Evolutionary conservation across 2,329 filamentous ascomycete species (phyloP).

Genomic region (Chaetomium globosum): DNA sequence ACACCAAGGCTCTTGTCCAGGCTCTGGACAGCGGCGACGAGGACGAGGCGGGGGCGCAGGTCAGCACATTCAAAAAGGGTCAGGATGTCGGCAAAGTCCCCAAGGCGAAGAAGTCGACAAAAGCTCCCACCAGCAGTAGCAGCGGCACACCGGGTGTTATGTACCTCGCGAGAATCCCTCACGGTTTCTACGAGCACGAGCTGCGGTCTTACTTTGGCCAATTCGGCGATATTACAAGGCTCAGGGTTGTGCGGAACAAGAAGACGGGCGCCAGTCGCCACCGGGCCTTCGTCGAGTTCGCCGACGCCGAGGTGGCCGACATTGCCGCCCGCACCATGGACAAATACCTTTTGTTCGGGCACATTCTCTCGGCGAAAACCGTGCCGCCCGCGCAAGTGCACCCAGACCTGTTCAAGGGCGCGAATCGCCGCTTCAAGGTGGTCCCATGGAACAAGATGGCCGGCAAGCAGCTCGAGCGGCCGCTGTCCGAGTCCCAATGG

Average conservation of each 20-base stretch:
- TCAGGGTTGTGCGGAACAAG: constrained; percentile 88
- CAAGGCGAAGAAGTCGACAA: constrained; percentile 49
- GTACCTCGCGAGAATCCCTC: constrained; percentile 73
- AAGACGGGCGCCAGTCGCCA: constrained; percentile 90
- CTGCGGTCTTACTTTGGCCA: constrained; percentile 93
- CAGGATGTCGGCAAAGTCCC: constrained; percentile 50
- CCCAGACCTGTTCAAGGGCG: constrained; percentile 82
- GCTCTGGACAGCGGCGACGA: constrained; percentile 37
- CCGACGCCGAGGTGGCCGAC: constrained; percentile 73
- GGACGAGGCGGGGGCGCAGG: constrained; percentile 28
- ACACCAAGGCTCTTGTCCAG: constrained; percentile 37
- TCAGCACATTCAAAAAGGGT: constrained; percentile 38
- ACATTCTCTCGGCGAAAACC: constrained; percentile 85
- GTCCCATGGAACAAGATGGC: constrained; percentile 87
- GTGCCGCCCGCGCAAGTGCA: constrained; percentile 78
- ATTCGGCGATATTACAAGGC: constrained; percentile 77
- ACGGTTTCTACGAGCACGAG: constrained; percentile 93
- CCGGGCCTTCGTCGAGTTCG: constrained; percentile 92
- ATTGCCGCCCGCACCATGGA: constrained; percentile 96
- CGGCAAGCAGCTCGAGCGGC: constrained; percentile 71
- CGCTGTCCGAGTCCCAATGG: constrained; percentile 77
- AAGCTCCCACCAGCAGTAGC: constrained; percentile 48
- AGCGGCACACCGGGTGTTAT: constrained; percentile 72
- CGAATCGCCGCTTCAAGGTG: constrained; percentile 85
- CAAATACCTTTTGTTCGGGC: constrained; percentile 93